Base-by-base conservation (phyloP, 371 early-diverging fungal genomes). In the Lichtheimia hyalospora region DNA sequence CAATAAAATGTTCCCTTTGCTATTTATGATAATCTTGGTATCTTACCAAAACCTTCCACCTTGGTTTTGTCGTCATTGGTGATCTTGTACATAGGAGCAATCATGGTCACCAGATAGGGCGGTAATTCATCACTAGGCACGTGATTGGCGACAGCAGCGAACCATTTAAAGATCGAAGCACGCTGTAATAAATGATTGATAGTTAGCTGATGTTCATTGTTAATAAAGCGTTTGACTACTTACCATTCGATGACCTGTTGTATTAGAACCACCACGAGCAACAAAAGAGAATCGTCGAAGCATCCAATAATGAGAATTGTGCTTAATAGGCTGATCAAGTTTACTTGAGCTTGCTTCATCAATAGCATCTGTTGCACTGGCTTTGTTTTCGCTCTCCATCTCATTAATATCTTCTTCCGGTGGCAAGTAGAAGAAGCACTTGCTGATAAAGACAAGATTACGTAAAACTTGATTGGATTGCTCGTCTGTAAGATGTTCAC, bases 361-460 rank as follows among this genome's bases (percentile, higher is more conserved):
- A 14, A 12, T 18, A 12, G 15, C 41, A 10, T 61, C 39, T 2
- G 6, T 8, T 18, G 13, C 66, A 28, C 82, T 86, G 16, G 88
- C 72, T 15, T 14, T 18, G 28, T 57, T 43, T 5, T 62, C 52
- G 21, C 75, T 70, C 16, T 73, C 64, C 12, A 51, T 48, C 20
- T 68, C 70, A 54, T 67, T 69, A 1, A 20, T 68, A 20, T 86
- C 85, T n/a, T 75, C 81, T 6, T 72, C 74, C 3, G 73, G 62
- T 8, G 79, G 49, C 51, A 79, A 65, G 39, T 75, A 68, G 44
- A 74, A 82, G 58, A 96, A 84, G 63, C 89, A 86, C 66, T 90
- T 92, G 58, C 89, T 92, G 42, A 96, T 73, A 72, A 94, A 98
- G 71, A 92, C 89, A 67, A 97, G 61, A 69, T 98, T 97, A 84